phyloP scores from a whole-genome alignment of 2,329 filamentous ascomycete species.

The Scopulariopsis brevicaulis region DNA sequence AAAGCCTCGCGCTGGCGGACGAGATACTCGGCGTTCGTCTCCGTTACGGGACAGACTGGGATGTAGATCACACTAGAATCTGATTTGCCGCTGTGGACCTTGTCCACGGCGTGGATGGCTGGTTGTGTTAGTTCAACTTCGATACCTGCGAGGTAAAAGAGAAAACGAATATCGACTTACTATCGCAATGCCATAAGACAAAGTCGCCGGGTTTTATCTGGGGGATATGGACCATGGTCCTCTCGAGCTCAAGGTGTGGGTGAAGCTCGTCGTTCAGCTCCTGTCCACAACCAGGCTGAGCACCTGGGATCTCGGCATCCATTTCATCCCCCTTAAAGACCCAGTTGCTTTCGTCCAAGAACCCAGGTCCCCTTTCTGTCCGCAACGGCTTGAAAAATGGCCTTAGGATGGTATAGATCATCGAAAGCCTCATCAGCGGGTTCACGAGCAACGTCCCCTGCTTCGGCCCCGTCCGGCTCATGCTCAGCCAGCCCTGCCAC shows the following conservation, averaged over 20 bases:
- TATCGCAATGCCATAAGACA: slow-evolving; percentile 77
- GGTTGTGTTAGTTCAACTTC: not conserved
- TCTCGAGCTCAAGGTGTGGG: slow-evolving; percentile 56
- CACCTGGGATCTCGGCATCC: slow-evolving; percentile 56
- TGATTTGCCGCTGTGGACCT: slow-evolving; percentile 53
- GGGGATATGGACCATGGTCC: slow-evolving; percentile 61
- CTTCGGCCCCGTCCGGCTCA: slow-evolving; percentile 59
- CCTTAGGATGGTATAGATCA: slow-evolving; percentile 68
- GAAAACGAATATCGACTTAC: slow-evolving; percentile 21
- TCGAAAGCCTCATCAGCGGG: slow-evolving; percentile 63
- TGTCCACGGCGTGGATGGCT: slow-evolving; percentile 74
- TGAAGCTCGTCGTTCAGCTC: slow-evolving; percentile 59
- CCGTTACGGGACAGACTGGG: slow-evolving; percentile 71
- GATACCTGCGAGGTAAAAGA: not conserved
- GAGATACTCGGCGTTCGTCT: slow-evolving; percentile 61
- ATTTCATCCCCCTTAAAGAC: slow-evolving; percentile 31
- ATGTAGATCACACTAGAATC: slow-evolving; percentile 88
- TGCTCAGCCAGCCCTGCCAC: slow-evolving; percentile 81
- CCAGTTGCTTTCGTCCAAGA: slow-evolving; percentile 30
- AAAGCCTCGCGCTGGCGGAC: slow-evolving; percentile 62
- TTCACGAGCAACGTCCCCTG: slow-evolving; percentile 67
- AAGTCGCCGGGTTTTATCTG: slow-evolving; percentile 62
- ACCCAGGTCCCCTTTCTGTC: slow-evolving; percentile 46
- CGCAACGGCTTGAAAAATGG: slow-evolving; percentile 61
- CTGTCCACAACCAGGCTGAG: slow-evolving; percentile 55